Conservation (phyloP, 805 yeast genomes). For the Saturnispora dispora region DNA sequence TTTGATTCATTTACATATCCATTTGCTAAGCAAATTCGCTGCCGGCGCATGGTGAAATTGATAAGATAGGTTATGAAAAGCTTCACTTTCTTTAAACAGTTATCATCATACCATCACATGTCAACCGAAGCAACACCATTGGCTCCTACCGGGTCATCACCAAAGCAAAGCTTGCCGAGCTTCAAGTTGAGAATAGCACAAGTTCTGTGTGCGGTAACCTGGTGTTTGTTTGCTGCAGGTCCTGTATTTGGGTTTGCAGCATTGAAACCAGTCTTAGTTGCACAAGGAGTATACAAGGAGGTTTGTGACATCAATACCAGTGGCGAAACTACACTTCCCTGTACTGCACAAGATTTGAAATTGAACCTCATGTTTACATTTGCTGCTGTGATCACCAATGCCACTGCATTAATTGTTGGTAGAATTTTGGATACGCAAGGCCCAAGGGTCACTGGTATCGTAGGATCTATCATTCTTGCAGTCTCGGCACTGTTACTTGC, state of each 20-base stretch:
- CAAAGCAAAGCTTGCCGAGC: conserved; percentile 17
- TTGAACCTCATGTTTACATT: conserved; percentile 75
- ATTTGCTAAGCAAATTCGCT: neutral
- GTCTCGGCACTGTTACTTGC: conserved; percentile 38
- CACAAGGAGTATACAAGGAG: conserved; percentile 67
- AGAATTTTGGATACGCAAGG: conserved; percentile 69
- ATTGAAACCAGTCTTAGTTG: conserved; percentile 68
- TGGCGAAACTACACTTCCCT: conserved; percentile 22
- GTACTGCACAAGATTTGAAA: conserved; percentile 74
- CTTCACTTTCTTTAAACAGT: neutral
- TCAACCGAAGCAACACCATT: conserved; percentile 21
- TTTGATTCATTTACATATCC: neutral
- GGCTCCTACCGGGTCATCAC: conserved; percentile 7
- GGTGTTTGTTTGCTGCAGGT: conserved; percentile 92
- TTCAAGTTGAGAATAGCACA: conserved; percentile 36
- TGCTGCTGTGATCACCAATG: conserved; percentile 82
- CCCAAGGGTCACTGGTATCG: conserved; percentile 66
- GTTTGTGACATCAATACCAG: conserved; percentile 35
- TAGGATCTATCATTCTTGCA: conserved; percentile 56
- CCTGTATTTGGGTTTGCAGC: conserved; percentile 96
- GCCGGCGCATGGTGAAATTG: neutral
- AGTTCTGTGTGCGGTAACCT: conserved; percentile 61
- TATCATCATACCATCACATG: neutral
- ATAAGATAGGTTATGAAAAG: neutral
- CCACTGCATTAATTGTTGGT: conserved; percentile 77